Conservation (phyloP, 768 basidiomycete species). For the Gyrodon lividus region DNA sequence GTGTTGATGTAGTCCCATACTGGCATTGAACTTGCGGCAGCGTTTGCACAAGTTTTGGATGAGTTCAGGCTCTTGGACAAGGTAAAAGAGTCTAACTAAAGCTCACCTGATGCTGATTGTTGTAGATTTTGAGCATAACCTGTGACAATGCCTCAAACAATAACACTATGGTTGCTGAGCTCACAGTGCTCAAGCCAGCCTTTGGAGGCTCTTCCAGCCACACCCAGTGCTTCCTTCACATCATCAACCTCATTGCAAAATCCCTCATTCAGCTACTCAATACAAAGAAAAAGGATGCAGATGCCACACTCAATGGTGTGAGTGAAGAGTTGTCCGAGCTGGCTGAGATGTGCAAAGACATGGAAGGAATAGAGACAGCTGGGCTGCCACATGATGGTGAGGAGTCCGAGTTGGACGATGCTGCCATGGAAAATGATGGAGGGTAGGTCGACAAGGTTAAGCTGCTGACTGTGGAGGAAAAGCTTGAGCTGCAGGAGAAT, state of each 20-base stretch:
- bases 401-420: conserved; percentile 12
- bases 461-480: too few species aligned
- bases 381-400: neutral
- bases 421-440: too few species aligned
- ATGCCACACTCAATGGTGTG: neutral
- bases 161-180: conserved; percentile 32
- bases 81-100: neutral
- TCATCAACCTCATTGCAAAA: conserved; percentile 38
- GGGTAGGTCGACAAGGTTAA: too few species aligned
- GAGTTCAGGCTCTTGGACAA: neutral
- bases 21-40: neutral
- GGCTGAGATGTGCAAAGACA: neutral
- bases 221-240: conserved; percentile 24
- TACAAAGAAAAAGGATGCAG: conserved; percentile 10
- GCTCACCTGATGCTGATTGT: neutral
- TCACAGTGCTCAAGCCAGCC: conserved; percentile 18
- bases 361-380: neutral
- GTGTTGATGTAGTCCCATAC: neutral
- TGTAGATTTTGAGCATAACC: conserved; percentile 29
- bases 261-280: conserved; percentile 35
- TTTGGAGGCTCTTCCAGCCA: conserved; percentile 27
- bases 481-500: too few species aligned
- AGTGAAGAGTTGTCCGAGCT: too few species aligned
- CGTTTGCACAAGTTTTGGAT: neutral
- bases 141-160: conserved; percentile 28